phyloP scores from a whole-genome alignment of 2,329 filamentous ascomycete species.

The Kalaharituber pfeilii region DNA sequence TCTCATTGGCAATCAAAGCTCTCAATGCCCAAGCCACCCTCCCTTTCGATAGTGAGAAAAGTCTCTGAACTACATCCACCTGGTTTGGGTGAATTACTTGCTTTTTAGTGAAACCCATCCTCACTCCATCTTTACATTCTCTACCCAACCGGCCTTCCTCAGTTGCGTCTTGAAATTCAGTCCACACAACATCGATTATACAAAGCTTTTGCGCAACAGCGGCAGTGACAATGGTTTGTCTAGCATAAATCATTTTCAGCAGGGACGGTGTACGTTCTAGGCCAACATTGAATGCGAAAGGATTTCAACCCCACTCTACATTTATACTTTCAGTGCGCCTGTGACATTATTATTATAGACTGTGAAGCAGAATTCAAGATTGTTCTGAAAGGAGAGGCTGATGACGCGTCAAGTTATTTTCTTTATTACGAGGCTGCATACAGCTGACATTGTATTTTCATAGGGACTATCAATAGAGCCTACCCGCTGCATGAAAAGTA shows the following conservation, averaged over 20 bases:
- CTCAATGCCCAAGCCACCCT: conserved; percentile 74
- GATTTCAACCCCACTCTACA: no score
- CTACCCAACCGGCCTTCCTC: conserved; percentile 46
- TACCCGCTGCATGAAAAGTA: no score
- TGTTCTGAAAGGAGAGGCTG: no score
- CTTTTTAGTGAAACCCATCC: conserved; percentile 85
- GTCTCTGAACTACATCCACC: conserved; percentile 52
- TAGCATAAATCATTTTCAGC: conserved; percentile 72
- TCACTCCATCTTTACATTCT: conserved; percentile 58
- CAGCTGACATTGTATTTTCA: no score
- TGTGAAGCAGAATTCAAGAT: no score
- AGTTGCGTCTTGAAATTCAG: conserved; percentile 51
- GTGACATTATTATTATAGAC: no score
- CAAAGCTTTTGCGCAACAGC: conserved; percentile 60
- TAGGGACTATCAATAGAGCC: no score
- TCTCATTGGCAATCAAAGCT: conserved; percentile 59
- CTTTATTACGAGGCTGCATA: no score
- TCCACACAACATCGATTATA: conserved; percentile 79
- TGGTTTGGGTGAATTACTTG: conserved; percentile 89
- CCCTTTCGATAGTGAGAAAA: conserved; percentile 53
- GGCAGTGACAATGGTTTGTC: conserved; percentile 71
- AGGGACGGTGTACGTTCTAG: conserved; percentile 67
- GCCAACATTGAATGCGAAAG: conserved; percentile 76
- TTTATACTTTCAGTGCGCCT: no score
- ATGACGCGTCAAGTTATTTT: no score